Percentiles rank a stretch among this genome's conserved stretches.
These are phyloP conservation scores for Podaxis sp. DNA, from an alignment of 768 basidiomycete genomes.

Conservation along the genomic window DNA sequence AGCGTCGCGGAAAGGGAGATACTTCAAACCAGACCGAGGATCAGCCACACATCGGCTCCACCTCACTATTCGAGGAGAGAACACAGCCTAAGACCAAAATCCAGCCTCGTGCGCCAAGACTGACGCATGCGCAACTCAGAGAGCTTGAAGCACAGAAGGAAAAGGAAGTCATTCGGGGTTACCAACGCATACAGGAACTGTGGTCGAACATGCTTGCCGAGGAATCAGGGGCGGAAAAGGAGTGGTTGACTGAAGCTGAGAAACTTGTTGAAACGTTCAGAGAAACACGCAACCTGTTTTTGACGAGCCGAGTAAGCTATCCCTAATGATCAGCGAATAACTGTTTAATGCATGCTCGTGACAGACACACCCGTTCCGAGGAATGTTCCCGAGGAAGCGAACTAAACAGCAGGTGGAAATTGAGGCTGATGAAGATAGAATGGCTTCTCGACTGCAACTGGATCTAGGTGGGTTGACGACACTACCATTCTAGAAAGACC, in stretches of 20 bases:
- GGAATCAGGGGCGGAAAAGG: slow-evolving; percentile 50
- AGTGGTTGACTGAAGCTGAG: slow-evolving; percentile 85
- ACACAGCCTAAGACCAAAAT: slow-evolving; percentile 37
- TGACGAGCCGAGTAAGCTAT: slow-evolving; percentile 67
- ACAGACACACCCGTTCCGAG: slow-evolving; percentile 58
- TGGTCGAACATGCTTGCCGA: slow-evolving; percentile 54
- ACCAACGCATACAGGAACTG: slow-evolving; percentile 57
- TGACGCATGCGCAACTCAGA: slow-evolving; percentile 58
- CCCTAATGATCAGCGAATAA: slow-evolving; percentile 4
- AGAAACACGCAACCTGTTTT: slow-evolving; percentile 82
- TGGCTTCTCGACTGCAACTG: slow-evolving; percentile 75
- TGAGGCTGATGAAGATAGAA: slow-evolving; percentile 67
- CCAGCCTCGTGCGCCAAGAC: slow-evolving; percentile 38
- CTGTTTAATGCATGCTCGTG: neutral
- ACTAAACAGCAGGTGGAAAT: slow-evolving; percentile 37
- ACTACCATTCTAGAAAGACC: no score
- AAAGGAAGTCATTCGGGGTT: slow-evolving; percentile 59
- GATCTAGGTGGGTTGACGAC: slow-evolving; percentile 55
- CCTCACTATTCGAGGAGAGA: slow-evolving; percentile 64
- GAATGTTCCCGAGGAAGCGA: slow-evolving; percentile 61
- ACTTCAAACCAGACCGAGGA: slow-evolving; percentile 19
- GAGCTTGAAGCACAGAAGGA: slow-evolving; percentile 68
- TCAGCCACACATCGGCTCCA: slow-evolving; percentile 20
- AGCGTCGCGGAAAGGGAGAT: slow-evolving; percentile 37
- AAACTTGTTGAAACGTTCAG: slow-evolving; percentile 87